Evolutionary conservation across 306 rosid genomes (phyloP), one percentile per base, ranked within the genome.

Genomic region (Chamaecrista fasciculata): DNA sequence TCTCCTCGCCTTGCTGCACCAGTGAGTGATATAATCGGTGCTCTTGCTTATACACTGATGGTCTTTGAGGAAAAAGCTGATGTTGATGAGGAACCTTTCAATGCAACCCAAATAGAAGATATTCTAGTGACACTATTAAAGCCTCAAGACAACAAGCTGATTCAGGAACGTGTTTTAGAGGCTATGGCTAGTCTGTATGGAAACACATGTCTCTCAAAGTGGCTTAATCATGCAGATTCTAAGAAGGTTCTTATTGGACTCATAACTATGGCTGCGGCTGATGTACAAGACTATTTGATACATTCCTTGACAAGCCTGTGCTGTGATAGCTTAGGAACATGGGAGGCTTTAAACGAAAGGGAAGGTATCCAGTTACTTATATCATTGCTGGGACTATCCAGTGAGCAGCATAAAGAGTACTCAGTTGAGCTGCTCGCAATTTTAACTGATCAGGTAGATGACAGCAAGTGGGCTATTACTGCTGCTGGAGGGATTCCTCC

Each of bases 401-500:
- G 95, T 76, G 97, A 94, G 90, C 98, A 94, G 78, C 97, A 90
- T 80, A 97, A 90, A 79, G 98, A 94, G 79, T 86, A 86, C 77
- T 88, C 97, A 69, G 97, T 90, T 81, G 92, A 86, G 72, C 86
- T 94, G 78, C 81, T 94, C 49, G 87, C 87, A 33, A 86, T 88
- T 78, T 82, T 90, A 74, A 88, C 94, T 66, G 89, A 90, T 65
- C 97, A 88, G 77, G 89, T 88, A 9, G 96, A 91, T 78, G 98
- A 94, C 86, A 90, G 95, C 83, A 94, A 94, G 77, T 94, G 98
- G 98, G 98, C 98, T 70, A 90, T 90, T 71, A 94, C 98, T 64
- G 98, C 98, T 82, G 97, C 98, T 24, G 97, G 98, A 56, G 98
- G 96, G 62, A 94, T 94, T 82, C 98, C 98, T 71, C 96, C 88